These are phyloP conservation scores for Apocynum venetum DNA, from an alignment of 257 asterid species.

Conservation along the genomic window DNA sequence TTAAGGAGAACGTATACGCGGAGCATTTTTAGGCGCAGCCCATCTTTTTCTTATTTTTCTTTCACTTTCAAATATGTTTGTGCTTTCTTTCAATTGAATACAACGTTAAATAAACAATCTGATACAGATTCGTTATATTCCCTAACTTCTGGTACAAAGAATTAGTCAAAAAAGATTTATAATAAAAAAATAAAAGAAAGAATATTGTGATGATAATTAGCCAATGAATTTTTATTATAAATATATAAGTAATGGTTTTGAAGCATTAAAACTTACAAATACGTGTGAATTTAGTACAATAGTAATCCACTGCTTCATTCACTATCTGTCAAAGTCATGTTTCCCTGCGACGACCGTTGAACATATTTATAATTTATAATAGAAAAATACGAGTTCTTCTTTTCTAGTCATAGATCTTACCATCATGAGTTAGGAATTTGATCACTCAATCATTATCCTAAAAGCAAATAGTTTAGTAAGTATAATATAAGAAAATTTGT, in stretches of 20 bases:
- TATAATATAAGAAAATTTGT: too few species aligned
- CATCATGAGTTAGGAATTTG: too few species aligned
- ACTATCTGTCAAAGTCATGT: background rate
- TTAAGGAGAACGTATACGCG: background rate
- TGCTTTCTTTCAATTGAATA: too few species aligned
- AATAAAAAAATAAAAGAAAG: too few species aligned
- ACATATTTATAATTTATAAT: background rate
- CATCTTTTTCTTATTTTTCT: background rate
- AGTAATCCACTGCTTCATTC: background rate
- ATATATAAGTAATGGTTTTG: background rate
- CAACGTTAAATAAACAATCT: too few species aligned
- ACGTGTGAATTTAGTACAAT: background rate
- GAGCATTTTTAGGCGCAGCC: background rate
- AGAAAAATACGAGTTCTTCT: background rate
- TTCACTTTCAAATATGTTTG: too few species aligned
- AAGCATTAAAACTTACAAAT: background rate
- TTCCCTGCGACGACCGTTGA: background rate
- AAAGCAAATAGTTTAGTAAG: too few species aligned
- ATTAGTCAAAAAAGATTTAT: background rate
- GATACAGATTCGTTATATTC: background rate
- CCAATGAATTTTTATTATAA: background rate
- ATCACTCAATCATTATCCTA: too few species aligned
- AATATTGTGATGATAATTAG: background rate
- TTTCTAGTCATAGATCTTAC: too few species aligned
- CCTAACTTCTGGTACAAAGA: background rate